Evolutionary conservation across 2,329 filamentous ascomycete genomes (phyloP), one percentile per base, ranked within the genome.

Genomic region (Trichoderma sp.): DNA sequence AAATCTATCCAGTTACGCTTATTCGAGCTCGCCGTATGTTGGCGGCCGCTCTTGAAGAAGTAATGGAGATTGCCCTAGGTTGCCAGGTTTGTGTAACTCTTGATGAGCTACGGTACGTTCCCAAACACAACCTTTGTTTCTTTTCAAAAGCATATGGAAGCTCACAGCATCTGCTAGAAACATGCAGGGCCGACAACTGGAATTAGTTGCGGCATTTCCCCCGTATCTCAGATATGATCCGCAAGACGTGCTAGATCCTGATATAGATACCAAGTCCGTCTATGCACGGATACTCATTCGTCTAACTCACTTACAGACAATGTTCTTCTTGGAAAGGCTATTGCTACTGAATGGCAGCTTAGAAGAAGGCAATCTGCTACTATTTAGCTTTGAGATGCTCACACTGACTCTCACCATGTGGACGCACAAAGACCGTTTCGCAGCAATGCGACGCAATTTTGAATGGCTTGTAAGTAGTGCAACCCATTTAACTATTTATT

Each of bases 281-380:
- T 86, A 86, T 61, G 79, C 81, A 6, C 80, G 85, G 2, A 81
- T 87, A 15, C 77, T 89, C 1, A 77, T 87, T 0, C 81, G 81
- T 3, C 80, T 88, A 2, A 82, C 85, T 26, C 84, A 87, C 55
- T 77, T 89, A 0, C 85, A 90, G 61, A 89, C 89, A 47, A 80
- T 87, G 6, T 90, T 91, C 71, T 84, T 91, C 15, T 79, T 90
- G 9, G 86, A 90, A 70, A 82, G 89, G 17, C 82, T 90, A 0
- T 79, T 90, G 5, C 80, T 86, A 30, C 87, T 86, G 20, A 77
- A 79, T 3, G 80, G 82, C 0, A 77, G 81, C 11, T 75, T 78
- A 0, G 80, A 81, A 11, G 78, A 81, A 11, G 81, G 81, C 0
- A 79, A 84, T 17, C 77, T 86, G 12, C 77, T 87, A 4, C 76